These are phyloP conservation scores for Hibiscus mutabilis DNA, from an alignment of 345 rosid genomes.

Conservation along the genomic window DNA sequence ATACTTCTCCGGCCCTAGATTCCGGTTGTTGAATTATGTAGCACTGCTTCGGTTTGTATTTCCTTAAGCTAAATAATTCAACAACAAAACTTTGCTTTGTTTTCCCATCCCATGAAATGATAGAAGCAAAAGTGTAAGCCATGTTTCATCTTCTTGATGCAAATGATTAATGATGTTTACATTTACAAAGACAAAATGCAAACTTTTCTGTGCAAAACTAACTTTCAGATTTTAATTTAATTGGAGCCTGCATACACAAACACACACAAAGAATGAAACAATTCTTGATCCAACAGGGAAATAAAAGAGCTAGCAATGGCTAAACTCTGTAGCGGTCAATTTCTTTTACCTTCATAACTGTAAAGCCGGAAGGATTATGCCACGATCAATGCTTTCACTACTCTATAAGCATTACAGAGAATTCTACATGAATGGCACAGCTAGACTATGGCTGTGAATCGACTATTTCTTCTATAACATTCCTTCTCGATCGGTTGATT, in stretches of 20 bases:
- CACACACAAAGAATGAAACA: not conserved
- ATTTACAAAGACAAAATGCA: not conserved
- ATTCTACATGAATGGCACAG: not conserved
- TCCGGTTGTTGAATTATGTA: not conserved
- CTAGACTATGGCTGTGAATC: constrained; percentile 2
- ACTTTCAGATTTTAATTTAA: not conserved
- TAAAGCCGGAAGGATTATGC: not conserved
- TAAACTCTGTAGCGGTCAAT: not conserved
- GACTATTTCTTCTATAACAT: constrained; percentile 39
- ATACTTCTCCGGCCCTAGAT: not conserved
- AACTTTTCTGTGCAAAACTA: not conserved
- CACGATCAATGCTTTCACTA: not conserved
- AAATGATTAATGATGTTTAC: not conserved
- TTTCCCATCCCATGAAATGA: not conserved
- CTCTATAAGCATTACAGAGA: not conserved
- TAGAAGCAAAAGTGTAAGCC: not conserved
- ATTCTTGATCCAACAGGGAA: no score
- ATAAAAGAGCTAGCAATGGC: not conserved
- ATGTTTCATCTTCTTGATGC: not conserved
- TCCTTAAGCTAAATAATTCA: not conserved
- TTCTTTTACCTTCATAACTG: not conserved
- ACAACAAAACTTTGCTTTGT: not conserved
- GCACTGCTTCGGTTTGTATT: not conserved
- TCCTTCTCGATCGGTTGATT: constrained; percentile 70
- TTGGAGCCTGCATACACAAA: no score